A percentile compares a stretch with the other conserved stretches of the same genome.
Conservation (phyloP, 495 filamentous ascomycete species). For the Cudoniella acicularis region DNA sequence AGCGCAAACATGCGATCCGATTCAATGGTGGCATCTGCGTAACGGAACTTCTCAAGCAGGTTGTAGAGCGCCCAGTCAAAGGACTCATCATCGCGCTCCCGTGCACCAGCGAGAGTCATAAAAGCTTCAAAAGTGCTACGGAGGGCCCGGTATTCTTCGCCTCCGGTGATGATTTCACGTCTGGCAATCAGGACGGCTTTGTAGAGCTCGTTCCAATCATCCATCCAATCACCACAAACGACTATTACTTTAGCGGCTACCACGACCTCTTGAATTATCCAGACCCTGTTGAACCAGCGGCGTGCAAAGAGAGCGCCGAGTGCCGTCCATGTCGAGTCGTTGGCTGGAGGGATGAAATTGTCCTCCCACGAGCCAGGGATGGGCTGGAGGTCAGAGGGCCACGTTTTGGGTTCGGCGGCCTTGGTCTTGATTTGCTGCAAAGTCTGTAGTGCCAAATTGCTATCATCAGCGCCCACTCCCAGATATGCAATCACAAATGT, state of each 20-base stretch:
- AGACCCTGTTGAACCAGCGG: constrained; percentile 19
- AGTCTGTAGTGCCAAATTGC: neutral
- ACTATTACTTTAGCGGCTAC: constrained; percentile 5
- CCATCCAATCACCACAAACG: constrained; percentile 8
- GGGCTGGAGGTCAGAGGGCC: no score
- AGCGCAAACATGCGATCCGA: neutral
- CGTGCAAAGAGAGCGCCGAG: neutral
- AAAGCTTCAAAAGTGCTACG: neutral
- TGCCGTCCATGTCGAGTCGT: neutral
- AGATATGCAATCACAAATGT: neutral
- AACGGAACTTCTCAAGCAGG: neutral
- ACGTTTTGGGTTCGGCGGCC: no score
- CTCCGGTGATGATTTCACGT: neutral
- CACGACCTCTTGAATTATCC: constrained; percentile 23
- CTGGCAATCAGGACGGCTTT: neutral
- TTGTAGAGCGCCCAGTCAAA: neutral
- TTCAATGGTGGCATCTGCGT: neutral
- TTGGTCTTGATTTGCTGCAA: neutral
- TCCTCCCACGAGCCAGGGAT: neutral
- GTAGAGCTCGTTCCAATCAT: neutral
- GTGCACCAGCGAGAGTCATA: neutral
- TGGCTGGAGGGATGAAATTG: neutral
- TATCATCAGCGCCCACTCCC: neutral
- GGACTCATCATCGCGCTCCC: neutral
- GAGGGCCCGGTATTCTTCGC: neutral